A percentile compares a stretch with the other conserved stretches of the same genome.
phyloP scores from a whole-genome alignment of 495 filamentous ascomycete species.

The Staphylotrichum longicolle region DNA sequence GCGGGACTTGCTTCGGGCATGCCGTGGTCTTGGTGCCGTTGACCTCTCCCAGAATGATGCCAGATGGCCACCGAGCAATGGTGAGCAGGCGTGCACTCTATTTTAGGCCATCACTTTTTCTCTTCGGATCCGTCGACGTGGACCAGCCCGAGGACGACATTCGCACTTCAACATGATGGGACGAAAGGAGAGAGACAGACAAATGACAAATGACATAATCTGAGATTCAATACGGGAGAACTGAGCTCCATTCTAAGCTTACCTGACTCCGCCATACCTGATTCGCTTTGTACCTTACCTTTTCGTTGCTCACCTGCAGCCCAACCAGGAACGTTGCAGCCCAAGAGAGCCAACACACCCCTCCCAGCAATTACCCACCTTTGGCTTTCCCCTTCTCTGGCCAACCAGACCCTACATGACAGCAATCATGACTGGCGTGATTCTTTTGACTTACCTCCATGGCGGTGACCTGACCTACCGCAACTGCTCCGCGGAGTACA shows the following conservation, averaged over 20 bases:
- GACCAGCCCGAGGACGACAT: conserved; percentile 1
- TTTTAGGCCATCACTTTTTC: no score
- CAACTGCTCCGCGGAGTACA: no score
- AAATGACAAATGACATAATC: no score
- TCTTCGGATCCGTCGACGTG: conserved; percentile 12
- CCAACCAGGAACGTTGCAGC: conserved; percentile 10
- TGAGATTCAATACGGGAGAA: no score
- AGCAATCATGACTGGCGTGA: no score
- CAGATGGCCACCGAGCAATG: conserved; percentile 9
- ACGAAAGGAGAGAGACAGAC: no score
- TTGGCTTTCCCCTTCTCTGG: background rate
- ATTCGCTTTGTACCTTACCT: no score
- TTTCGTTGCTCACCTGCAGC: conserved; percentile 1
- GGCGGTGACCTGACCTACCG: no score
- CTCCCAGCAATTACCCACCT: background rate
- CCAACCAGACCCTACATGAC: background rate
- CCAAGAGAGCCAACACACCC: background rate
- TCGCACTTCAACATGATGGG: no score
- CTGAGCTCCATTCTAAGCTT: background rate
- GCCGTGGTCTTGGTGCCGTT: background rate
- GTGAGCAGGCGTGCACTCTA: no score
- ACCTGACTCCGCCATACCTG: no score
- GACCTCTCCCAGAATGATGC: background rate
- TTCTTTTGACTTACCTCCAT: no score
- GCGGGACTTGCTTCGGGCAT: background rate